Evolutionary conservation across 2,329 filamentous ascomycete species (phyloP), one percentile per base, ranked within the genome.

Genomic region (Penicillium sp.): DNA sequence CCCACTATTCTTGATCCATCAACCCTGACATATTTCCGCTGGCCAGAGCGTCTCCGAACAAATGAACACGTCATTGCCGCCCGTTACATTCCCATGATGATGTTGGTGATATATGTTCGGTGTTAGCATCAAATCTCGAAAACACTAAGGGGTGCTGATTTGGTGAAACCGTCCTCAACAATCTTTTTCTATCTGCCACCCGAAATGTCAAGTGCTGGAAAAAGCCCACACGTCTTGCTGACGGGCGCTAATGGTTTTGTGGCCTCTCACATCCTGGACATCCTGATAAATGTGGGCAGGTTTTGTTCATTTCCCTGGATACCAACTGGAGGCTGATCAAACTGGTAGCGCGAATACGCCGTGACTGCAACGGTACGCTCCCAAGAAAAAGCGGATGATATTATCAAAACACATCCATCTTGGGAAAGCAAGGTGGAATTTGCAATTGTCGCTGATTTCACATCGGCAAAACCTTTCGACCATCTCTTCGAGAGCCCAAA

Each of bases 341-440:
- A 40, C 18, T 12, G 5, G 4, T 41, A 60, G 57, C 49, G 49
- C 14, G 49, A 47, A 42, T 62, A 51, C 7, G 9, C 31, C 11
- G 44, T 59, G 6, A 60, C 56, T 0, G 56, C 53, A 6, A 63
- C 53, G 9, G 59, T 61, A 5, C 53, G 57, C 2, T 59, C 57
- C 14, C 54, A 49, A 6, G 37, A 7, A 4, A 59, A 61, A 18
- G 54, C 52, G 2, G 49, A 75, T 43, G 77, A 76, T 62, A 81
- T 85, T 58, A 77, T 78, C 45, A 72, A 75, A 49, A 78, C 81
- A 9, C 77, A 83, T 67, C 74, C 79, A 2, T 69, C 71, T 20
- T 68, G 77, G 56, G 53, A 61, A 44, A 67, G 65, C 55, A 65
- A 68, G 43, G 75, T 77, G 14, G 74, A 76, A 29, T 79, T 86